These are phyloP conservation scores for Mycosphaerelloides madeirae DNA, from an alignment of 2,329 filamentous ascomycete species.

Conservation along the genomic window DNA sequence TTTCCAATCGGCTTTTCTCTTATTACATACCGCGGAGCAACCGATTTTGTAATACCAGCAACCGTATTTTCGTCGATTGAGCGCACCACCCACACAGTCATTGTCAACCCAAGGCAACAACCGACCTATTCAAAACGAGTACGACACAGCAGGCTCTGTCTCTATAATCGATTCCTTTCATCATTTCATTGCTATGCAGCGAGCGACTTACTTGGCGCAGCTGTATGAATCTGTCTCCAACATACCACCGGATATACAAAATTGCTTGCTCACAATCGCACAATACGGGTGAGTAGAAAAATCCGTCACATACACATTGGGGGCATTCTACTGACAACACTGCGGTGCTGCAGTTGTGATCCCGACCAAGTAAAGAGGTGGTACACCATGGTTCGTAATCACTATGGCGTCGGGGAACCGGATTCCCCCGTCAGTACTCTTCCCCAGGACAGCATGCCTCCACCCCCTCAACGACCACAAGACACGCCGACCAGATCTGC, in stretches of 20 bases:
- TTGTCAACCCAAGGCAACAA: too few species aligned
- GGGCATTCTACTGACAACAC: not conserved
- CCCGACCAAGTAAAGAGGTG: conserved; percentile 7
- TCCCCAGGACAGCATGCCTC: not conserved
- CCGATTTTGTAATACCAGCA: too few species aligned
- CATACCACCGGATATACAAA: conserved; percentile 8
- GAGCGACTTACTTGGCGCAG: conserved; percentile 1
- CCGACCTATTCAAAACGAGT: not conserved
- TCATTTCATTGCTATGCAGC: not conserved
- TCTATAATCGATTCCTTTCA: not conserved
- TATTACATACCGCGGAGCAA: too few species aligned
- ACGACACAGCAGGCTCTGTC: too few species aligned
- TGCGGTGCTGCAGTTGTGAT: not conserved
- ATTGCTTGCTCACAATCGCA: conserved; percentile 8
- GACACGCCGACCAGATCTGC: not conserved
- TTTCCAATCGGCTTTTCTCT: too few species aligned
- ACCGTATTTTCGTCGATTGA: too few species aligned
- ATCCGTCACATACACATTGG: not conserved
- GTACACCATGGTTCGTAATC: conserved; percentile 6
- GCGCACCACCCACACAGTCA: too few species aligned
- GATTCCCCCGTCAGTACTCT: not conserved
- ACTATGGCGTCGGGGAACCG: conserved; percentile 2
- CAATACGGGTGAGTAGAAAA: conserved; percentile 5
- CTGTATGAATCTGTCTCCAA: conserved; percentile 3
- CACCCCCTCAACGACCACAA: not conserved